Conservation (phyloP, 768 basidiomycete species). For the Panaeolus papilionaceus region DNA sequence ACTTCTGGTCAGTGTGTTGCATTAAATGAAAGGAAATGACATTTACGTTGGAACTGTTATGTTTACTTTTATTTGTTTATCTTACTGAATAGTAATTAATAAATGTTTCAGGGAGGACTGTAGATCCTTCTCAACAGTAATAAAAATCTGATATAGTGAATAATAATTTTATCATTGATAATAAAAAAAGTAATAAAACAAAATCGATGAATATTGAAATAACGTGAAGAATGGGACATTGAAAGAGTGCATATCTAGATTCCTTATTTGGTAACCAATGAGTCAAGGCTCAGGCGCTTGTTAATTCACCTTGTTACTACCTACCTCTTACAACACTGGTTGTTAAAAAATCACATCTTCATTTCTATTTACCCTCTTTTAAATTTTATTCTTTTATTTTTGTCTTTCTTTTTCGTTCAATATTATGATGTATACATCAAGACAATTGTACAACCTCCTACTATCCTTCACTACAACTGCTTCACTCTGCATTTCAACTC, state of each 20-base stretch:
- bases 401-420: neutral
- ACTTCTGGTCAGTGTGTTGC: conserved; percentile 6
- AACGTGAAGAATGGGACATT: too few species aligned
- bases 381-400: neutral
- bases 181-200: too few species aligned
- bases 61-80: conserved; percentile 1
- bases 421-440: conserved; percentile 6
- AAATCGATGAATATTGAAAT: too few species aligned
- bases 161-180: too few species aligned
- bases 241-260: too few species aligned
- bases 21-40: neutral
- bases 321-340: neutral
- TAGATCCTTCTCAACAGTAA: neutral
- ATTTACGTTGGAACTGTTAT: neutral
- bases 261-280: neutral
- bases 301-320: neutral
- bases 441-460: conserved; percentile 25
- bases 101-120: neutral
- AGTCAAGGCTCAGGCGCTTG: neutral
- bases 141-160: too few species aligned
- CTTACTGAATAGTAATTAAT: too few species aligned
- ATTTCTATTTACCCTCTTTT: neutral
- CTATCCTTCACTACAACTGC: conserved; percentile 22
- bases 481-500: conserved; percentile 21
- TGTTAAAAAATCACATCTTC: too few species aligned